phyloP scores from a whole-genome alignment of 108 stramenopile species.

The Nitzschia palea region DNA sequence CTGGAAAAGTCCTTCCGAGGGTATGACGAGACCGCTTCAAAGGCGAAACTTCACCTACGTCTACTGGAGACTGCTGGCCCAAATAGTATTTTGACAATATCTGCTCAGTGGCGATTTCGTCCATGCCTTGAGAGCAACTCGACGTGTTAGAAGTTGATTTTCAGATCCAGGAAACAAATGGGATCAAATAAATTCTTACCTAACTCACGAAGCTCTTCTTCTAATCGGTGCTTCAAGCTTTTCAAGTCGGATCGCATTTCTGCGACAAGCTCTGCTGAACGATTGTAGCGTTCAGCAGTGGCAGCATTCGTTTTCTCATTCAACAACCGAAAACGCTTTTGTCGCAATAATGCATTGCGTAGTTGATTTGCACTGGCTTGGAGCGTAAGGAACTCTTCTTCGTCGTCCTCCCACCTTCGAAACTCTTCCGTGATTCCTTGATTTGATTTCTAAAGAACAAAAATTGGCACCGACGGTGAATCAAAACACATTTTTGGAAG shows the following conservation, averaged over 20 bases:
- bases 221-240: conserved; percentile 60
- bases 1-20: too few species aligned
- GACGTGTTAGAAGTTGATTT: background rate
- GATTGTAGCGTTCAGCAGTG: conserved; percentile 49
- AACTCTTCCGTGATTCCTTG: conserved; percentile 50
- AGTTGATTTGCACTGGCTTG: conserved; percentile 61
- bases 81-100: conserved; percentile 34
- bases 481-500: background rate
- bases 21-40: conserved; percentile 10
- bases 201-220: conserved; percentile 66
- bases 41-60: conserved; percentile 20
- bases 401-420: conserved; percentile 55
- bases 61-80: conserved; percentile 20
- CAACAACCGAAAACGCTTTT: conserved; percentile 64
- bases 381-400: conserved; percentile 50
- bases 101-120: conserved; percentile 17
- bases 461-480: background rate
- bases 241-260: conserved; percentile 83
- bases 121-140: conserved; percentile 21
- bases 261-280: conserved; percentile 62
- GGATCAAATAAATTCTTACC: conserved; percentile 20
- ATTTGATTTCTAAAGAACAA: conserved; percentile 39
- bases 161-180: background rate
- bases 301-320: conserved; percentile 62
- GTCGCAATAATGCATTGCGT: conserved; percentile 65